phyloP scores from a whole-genome alignment of 1,284 basidiomycete genomes.

The Heliocybe sulcata region DNA sequence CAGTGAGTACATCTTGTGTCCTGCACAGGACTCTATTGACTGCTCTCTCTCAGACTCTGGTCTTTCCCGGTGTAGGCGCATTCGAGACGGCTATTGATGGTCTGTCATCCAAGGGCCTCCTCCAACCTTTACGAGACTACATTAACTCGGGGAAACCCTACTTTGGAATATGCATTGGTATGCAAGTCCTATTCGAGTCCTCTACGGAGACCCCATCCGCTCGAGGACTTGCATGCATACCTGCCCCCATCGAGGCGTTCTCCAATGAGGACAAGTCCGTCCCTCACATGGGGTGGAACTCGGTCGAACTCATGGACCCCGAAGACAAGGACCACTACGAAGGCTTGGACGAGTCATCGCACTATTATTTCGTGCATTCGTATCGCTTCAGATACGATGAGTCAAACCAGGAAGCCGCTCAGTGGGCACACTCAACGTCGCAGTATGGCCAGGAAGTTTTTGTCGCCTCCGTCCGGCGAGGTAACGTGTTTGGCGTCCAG shows the following conservation, averaged over 20 bases:
- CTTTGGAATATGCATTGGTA: slow-evolving; percentile 97
- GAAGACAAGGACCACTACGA: slow-evolving; percentile 31
- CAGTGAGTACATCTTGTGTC: slow-evolving; percentile 39
- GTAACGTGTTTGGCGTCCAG: slow-evolving; percentile 91
- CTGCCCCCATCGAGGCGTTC: slow-evolving; percentile 65
- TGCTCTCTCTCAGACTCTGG: slow-evolving; percentile 73
- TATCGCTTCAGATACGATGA: slow-evolving; percentile 76
- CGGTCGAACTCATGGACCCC: slow-evolving; percentile 48
- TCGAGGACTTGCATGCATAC: slow-evolving; percentile 69
- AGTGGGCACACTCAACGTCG: slow-evolving; percentile 83
- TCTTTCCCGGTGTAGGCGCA: slow-evolving; percentile 98
- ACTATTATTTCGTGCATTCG: slow-evolving; percentile 98
- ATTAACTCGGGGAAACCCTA: slow-evolving; percentile 89
- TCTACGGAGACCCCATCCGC: slow-evolving; percentile 68
- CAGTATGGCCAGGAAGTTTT: slow-evolving; percentile 96
- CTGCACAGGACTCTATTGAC: slow-evolving; percentile 8
- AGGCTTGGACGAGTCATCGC: slow-evolving; percentile 40
- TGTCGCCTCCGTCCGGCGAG: slow-evolving; percentile 76
- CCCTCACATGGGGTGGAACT: slow-evolving; percentile 99
- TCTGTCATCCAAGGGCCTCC: slow-evolving; percentile 68
- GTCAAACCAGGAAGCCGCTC: slow-evolving; percentile 41
- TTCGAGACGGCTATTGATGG: slow-evolving; percentile 86
- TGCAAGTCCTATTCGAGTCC: slow-evolving; percentile 89
- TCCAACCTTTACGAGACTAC: slow-evolving; percentile 79
- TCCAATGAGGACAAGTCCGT: slow-evolving; percentile 73